Conservation (phyloP, 1,139 yeast species). For the Meyerozyma smithsonii region DNA sequence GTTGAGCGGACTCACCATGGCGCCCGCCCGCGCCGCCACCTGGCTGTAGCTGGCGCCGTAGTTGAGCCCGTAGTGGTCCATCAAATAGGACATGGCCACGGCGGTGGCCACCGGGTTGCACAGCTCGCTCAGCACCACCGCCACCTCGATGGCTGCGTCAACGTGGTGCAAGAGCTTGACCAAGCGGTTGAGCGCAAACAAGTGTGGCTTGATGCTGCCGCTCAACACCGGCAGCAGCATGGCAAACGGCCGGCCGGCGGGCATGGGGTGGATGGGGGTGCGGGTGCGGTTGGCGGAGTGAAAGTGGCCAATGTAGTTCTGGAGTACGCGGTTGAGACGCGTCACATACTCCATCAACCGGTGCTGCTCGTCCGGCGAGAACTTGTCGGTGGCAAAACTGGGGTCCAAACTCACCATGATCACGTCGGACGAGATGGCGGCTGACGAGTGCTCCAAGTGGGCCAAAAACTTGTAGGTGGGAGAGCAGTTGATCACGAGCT, state of each 20-base stretch:
- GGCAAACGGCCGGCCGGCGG: slow-evolving; percentile 21
- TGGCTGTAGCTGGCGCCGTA: slow-evolving; percentile 25
- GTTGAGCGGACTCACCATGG: slow-evolving; percentile 22
- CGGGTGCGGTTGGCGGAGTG: slow-evolving; percentile 27
- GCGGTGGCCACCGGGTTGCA: slow-evolving; percentile 28
- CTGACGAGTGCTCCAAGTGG: slow-evolving; percentile 16
- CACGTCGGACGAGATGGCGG: slow-evolving; percentile 34
- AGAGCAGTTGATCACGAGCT: slow-evolving; percentile 40
- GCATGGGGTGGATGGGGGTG: slow-evolving; percentile 28
- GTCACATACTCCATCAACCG: slow-evolving; percentile 21
- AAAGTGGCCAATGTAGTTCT: slow-evolving; percentile 36
- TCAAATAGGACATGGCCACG: slow-evolving; percentile 33
- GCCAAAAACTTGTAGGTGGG: slow-evolving; percentile 29
- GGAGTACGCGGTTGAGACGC: slow-evolving; percentile 32
- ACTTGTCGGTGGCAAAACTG: slow-evolving; percentile 19
- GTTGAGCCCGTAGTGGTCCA: slow-evolving; percentile 40
- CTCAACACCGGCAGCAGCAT: slow-evolving; percentile 34
- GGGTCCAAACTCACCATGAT: slow-evolving; percentile 39
- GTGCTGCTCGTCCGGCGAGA: slow-evolving; percentile 16
- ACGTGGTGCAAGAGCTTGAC: slow-evolving; percentile 32
- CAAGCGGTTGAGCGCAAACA: slow-evolving; percentile 36
- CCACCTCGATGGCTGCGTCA: slow-evolving; percentile 30
- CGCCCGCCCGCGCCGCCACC: slow-evolving; percentile 14
- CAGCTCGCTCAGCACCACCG: slow-evolving; percentile 33
- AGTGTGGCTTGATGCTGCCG: slow-evolving; percentile 35